Evolutionary conservation across 2,329 filamentous ascomycete genomes (phyloP).

Genomic region (Beauveria australis): DNA sequence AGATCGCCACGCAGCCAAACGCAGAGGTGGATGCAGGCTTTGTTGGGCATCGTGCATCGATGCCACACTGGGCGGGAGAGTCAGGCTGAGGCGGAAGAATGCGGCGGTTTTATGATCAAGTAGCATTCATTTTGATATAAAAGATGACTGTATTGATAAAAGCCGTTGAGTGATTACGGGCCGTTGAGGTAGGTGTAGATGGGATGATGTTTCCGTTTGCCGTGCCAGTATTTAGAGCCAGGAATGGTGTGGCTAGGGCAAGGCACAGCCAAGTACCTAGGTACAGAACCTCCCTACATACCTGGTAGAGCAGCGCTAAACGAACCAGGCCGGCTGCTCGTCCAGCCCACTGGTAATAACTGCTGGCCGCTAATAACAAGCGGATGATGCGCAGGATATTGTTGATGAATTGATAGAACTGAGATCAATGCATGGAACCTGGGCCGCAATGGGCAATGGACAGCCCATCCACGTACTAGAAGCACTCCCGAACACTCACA

Average conservation of each 20-base stretch:
- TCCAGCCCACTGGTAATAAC: background rate
- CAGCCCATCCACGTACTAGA: background rate
- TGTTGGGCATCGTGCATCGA: slow-evolving; percentile 7
- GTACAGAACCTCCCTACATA: background rate
- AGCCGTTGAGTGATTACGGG: background rate
- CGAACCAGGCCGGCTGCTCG: background rate
- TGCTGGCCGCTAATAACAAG: background rate
- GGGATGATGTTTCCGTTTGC: background rate
- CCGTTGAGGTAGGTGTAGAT: background rate
- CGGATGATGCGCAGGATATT: background rate
- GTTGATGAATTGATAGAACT: background rate
- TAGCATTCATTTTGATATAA: background rate
- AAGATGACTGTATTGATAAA: background rate
- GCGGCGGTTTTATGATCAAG: background rate
- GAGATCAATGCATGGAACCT: background rate
- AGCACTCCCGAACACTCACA: no score
- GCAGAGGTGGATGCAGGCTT: background rate
- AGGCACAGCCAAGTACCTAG: background rate
- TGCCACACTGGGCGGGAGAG: slow-evolving; percentile 3
- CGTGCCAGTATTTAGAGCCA: background rate
- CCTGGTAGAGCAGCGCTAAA: no score
- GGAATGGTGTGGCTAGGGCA: background rate
- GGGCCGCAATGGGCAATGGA: background rate
- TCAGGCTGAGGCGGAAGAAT: background rate
- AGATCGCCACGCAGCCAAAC: slow-evolving; percentile 4